Conservation (phyloP, 106 monocot genomes). For the Agapanthus africanus region DNA sequence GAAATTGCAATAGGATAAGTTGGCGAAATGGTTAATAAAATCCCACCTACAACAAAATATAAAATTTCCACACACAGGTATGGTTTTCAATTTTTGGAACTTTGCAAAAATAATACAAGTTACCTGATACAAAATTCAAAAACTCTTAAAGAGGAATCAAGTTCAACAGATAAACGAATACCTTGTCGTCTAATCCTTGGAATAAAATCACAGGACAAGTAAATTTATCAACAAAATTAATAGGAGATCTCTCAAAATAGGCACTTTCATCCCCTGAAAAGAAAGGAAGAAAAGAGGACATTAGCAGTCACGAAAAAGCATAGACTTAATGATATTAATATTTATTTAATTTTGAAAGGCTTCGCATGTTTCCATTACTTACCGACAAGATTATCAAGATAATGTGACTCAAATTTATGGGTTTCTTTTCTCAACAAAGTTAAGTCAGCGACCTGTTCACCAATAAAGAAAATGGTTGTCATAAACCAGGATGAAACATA, state of each 20-base stretch:
- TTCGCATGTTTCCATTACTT: constrained; percentile 19
- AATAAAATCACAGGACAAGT: constrained; percentile 89
- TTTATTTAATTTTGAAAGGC: neutral
- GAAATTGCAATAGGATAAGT: too few relatives aligned
- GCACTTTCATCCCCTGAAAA: constrained; percentile 45
- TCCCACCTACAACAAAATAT: too few relatives aligned
- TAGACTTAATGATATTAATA: neutral
- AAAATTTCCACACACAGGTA: too few relatives aligned
- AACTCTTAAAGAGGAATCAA: neutral
- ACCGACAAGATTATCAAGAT: constrained; percentile 84
- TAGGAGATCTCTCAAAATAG: constrained; percentile 72
- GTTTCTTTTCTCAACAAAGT: constrained; percentile 64
- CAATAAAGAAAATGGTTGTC: neutral
- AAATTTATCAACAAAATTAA: constrained; percentile 82
- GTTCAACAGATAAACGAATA: constrained; percentile 16
- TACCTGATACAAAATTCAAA: neutral
- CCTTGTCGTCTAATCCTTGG: constrained; percentile 97
- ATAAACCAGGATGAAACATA: too few relatives aligned
- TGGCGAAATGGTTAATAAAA: too few relatives aligned
- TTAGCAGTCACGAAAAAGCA: neutral
- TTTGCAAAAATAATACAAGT: neutral
- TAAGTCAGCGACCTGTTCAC: constrained; percentile 74
- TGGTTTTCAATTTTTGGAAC: neutral
- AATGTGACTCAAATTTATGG: constrained; percentile 92
- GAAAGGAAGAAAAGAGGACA: neutral